phyloP scores from a whole-genome alignment of 2,329 filamentous ascomycete species.

The Herpotrichia juniperi region DNA sequence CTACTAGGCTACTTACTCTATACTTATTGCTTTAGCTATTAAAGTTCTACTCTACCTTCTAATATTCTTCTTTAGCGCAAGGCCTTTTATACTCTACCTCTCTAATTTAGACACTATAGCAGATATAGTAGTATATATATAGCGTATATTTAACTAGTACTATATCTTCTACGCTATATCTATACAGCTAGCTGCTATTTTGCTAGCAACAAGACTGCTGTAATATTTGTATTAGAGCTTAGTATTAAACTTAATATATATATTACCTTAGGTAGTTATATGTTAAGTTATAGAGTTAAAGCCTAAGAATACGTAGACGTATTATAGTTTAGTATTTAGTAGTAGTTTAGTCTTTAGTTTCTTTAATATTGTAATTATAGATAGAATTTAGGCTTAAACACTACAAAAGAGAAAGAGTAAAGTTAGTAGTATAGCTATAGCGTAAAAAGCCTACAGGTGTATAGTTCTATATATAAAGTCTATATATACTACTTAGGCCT shows the following conservation, averaged over 20 bases:
- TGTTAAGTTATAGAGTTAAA: constrained; percentile 50
- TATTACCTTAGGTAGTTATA: constrained; percentile 73
- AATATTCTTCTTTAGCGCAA: constrained; percentile 64
- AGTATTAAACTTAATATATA: constrained; percentile 69
- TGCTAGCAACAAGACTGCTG: constrained; percentile 66
- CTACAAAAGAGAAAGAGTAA: constrained; percentile 36
- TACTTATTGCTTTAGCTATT: constrained; percentile 59
- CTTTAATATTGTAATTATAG: constrained; percentile 58
- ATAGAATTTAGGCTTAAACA: constrained; percentile 59
- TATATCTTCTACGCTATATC: constrained; percentile 73
- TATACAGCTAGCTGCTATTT: constrained; percentile 68
- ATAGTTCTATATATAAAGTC: too few species aligned
- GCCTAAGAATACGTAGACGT: constrained; percentile 67
- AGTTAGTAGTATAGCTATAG: not conserved
- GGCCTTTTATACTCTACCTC: constrained; percentile 67
- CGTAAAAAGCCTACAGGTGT: too few species aligned
- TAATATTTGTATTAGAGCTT: constrained; percentile 75
- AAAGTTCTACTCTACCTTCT: constrained; percentile 58
- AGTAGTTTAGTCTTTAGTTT: constrained; percentile 73
- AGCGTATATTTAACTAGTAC: constrained; percentile 62
- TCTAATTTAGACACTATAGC: constrained; percentile 64
- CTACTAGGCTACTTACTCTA: constrained; percentile 61
- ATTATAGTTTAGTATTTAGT: constrained; percentile 70
- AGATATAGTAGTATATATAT: constrained; percentile 69
- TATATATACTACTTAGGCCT: too few species aligned